Evolutionary conservation across 495 filamentous ascomycete species (phyloP).

Genomic region (Hyaloscypha hepaticicola): DNA sequence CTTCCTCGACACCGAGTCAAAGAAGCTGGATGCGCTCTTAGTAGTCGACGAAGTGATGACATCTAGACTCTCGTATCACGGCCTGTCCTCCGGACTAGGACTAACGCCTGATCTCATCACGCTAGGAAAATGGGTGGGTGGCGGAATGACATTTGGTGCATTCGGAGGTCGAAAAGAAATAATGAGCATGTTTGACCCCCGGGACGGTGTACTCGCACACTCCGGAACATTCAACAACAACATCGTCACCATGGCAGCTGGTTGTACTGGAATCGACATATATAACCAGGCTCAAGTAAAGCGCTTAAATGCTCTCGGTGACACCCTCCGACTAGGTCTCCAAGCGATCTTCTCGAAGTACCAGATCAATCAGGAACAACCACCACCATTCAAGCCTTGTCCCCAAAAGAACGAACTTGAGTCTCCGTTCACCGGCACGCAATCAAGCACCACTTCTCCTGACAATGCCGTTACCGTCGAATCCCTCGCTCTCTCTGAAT

Average conservation of each 20-base stretch:
- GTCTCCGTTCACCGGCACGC: neutral
- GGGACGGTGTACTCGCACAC: conserved; percentile 40
- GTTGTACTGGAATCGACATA: conserved; percentile 45
- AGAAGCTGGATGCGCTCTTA: conserved; percentile 46
- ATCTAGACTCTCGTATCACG: conserved; percentile 48
- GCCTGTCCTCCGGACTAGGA: conserved; percentile 42
- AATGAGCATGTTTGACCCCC: conserved; percentile 52
- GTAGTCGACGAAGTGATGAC: conserved; percentile 69
- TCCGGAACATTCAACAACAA: conserved; percentile 73
- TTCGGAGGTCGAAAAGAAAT: conserved; percentile 56
- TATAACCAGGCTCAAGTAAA: conserved; percentile 41
- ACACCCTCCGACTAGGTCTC: conserved; percentile 20
- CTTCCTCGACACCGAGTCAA: conserved; percentile 34
- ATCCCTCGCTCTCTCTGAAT: conserved; percentile 11
- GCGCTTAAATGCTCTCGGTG: conserved; percentile 41
- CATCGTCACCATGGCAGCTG: conserved; percentile 56
- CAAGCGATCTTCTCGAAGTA: conserved; percentile 4
- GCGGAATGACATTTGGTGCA: conserved; percentile 60
- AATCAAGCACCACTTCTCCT: neutral
- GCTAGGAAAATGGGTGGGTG: conserved; percentile 63
- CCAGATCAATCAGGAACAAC: neutral
- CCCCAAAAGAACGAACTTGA: conserved; percentile 7
- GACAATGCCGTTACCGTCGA: conserved; percentile 25
- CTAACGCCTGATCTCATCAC: conserved; percentile 59
- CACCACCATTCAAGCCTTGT: neutral